Evolutionary conservation across 129 eudicot species (phyloP), one percentile per base, ranked within the genome.

Genomic region (Centella asiatica): DNA sequence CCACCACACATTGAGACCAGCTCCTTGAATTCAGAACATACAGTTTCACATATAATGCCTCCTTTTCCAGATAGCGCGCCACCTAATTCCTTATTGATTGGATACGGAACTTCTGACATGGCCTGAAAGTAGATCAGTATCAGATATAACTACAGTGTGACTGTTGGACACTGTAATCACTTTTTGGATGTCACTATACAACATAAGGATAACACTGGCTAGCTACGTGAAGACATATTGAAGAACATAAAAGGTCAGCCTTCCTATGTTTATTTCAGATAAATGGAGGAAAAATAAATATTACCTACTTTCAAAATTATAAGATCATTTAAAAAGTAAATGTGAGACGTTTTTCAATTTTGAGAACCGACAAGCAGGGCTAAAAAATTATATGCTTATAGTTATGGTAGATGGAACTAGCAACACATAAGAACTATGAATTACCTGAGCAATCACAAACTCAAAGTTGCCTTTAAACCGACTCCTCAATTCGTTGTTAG

Each of bases 1-100:
- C 96, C 99, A 15, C 96, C 96, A 71, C 84, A 88, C 96, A 87
- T 93, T 24, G 80, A 76, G 28, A 93, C 80, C n/a, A 93, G 62
- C 68, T 85, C 95, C 77, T 85, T 76, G 20, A 85, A 88, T 77
- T 93, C 95, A 0, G 74, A 71, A 69, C 29, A 68, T 45, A 77
- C 93, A 59, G 82, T 76, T 71, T 82, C 84, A 73, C 99, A 93
- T 46, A 85, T 64, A 25, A 88, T 78, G 49, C 93, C 84, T 69
- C 69, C 73, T 72, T 81, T 93, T 64, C 82, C 87, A 40, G 68
- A 69, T 64, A 93, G 26, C 46, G 59, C 57, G 61, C 58, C 67
- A 64, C 67, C 27, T 42, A 93, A 68, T 56, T 78, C 85, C 27
- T 28, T 23, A 74, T 85, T 95, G 70, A 93, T 85, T 27, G 95